Percentiles rank a stretch among this genome's conserved stretches.
phyloP scores from a whole-genome alignment of 2,329 filamentous ascomycete species.

The Pestalotiopsis sp. region DNA sequence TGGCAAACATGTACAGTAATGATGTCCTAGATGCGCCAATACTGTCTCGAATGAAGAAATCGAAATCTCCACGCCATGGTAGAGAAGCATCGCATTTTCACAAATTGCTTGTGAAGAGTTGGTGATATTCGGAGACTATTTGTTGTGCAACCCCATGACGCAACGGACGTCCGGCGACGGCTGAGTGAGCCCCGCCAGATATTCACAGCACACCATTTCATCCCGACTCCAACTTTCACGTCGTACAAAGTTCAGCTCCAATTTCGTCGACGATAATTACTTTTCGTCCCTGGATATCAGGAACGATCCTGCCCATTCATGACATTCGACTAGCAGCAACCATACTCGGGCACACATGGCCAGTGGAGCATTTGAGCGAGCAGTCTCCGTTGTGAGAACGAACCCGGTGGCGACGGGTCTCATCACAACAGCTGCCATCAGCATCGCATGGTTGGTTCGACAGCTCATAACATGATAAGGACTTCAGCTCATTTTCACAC shows the following conservation, averaged over 20 bases:
- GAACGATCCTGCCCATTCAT: neutral
- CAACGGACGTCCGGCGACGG: constrained; percentile 2
- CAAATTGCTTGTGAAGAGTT: neutral
- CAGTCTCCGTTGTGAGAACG: neutral
- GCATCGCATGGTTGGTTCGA: neutral
- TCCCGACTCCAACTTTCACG: neutral
- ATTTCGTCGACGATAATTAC: neutral
- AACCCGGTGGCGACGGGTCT: constrained; percentile 5
- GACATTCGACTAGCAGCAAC: neutral
- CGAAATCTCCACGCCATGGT: neutral
- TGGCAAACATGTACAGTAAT: too few relatives aligned
- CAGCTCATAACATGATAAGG: neutral
- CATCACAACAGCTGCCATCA: neutral
- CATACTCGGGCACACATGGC: neutral
- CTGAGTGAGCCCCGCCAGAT: neutral
- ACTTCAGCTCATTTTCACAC: neutral
- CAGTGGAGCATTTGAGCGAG: neutral
- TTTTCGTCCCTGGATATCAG: neutral
- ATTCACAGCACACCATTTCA: neutral
- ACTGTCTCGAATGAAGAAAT: neutral
- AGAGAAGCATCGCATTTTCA: neutral
- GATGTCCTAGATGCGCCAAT: neutral
- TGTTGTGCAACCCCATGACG: neutral
- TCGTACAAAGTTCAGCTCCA: neutral
- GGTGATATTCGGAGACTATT: neutral